phyloP scores from a whole-genome alignment of 2,329 filamentous ascomycete genomes.

The Stachybotrys chartarum region DNA sequence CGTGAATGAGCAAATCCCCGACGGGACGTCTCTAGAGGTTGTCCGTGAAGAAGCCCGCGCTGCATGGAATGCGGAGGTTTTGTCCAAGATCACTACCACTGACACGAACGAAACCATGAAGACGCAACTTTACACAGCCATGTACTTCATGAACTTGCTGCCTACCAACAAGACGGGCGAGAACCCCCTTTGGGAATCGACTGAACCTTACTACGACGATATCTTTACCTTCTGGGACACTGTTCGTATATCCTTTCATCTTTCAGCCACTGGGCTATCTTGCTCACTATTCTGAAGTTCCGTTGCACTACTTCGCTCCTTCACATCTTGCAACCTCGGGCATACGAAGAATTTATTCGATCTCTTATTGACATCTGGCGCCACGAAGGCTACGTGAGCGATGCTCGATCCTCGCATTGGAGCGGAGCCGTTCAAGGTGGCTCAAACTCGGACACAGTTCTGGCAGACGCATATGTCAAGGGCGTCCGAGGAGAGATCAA shows the following conservation, averaged over 20 bases:
- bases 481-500: conserved; percentile 55
- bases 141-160: conserved; percentile 64
- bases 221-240: conserved; percentile 63
- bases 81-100: conserved; percentile 56
- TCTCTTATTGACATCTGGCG: conserved; percentile 63
- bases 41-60: conserved; percentile 39
- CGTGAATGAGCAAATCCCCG: conserved; percentile 48
- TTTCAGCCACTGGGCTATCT: background rate
- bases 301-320: conserved; percentile 58
- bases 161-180: conserved; percentile 66
- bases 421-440: conserved; percentile 65
- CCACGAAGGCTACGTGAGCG: conserved; percentile 56
- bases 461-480: conserved; percentile 67
- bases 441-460: conserved; percentile 63
- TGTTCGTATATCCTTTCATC: conserved; percentile 5
- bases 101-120: conserved; percentile 45
- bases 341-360: conserved; percentile 57
- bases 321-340: conserved; percentile 55
- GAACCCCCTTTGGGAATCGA: conserved; percentile 57
- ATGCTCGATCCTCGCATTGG: conserved; percentile 60
- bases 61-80: conserved; percentile 54
- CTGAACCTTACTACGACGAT: conserved; percentile 65
- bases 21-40: conserved; percentile 29
- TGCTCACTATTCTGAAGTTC: conserved; percentile 31
- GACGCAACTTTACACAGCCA: conserved; percentile 51